These are phyloP conservation scores for Talaromyces ruber DNA, from an alignment of 495 filamentous ascomycete genomes.

Conservation along the genomic window DNA sequence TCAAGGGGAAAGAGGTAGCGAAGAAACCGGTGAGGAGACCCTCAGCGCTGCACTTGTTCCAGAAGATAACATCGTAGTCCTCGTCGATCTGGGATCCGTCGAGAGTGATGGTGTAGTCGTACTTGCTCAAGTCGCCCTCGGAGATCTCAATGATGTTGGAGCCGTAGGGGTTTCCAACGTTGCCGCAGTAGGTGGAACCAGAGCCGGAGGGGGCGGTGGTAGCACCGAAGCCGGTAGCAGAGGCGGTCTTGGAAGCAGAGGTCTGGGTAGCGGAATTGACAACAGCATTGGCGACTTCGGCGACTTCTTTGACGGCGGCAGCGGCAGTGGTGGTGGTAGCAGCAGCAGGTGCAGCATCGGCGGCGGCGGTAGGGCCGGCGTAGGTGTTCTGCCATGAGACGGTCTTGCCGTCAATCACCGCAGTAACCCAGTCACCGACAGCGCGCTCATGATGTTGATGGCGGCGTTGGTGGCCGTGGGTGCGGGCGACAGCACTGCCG, in stretches of 20 bases:
- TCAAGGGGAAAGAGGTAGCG: slow-evolving; percentile 26
- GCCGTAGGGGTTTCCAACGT: slow-evolving; percentile 42
- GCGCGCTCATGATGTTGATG: slow-evolving; percentile 33
- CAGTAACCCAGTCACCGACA: slow-evolving; percentile 42
- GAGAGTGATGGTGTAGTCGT: slow-evolving; percentile 40
- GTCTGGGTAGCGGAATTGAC: slow-evolving; percentile 5
- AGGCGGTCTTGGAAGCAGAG: slow-evolving; percentile 9
- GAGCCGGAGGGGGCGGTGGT: slow-evolving; percentile 17
- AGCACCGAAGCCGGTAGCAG: slow-evolving; percentile 20
- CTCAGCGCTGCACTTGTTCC: slow-evolving; percentile 42
- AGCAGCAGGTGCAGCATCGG: slow-evolving; percentile 9
- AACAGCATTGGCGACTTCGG: slow-evolving; percentile 5
- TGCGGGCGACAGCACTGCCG: slow-evolving; percentile 31
- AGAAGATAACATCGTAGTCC: slow-evolving; percentile 33
- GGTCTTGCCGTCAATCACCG: slow-evolving; percentile 53
- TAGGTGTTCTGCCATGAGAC: slow-evolving; percentile 60
- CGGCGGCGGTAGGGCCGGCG: slow-evolving; percentile 3
- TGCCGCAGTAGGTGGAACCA: slow-evolving; percentile 32
- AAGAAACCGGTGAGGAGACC: slow-evolving; percentile 31
- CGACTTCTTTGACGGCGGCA: slow-evolving; percentile 6
- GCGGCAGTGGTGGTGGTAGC: slow-evolving; percentile 14
- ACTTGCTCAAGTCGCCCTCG: slow-evolving; percentile 24
- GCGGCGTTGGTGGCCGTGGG: slow-evolving; percentile 40
- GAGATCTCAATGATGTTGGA: slow-evolving; percentile 43
- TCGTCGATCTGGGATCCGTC: slow-evolving; percentile 22